Evolutionary conservation across 1,284 basidiomycete species (phyloP).

Genomic region (Ceratobasidium sp.): DNA sequence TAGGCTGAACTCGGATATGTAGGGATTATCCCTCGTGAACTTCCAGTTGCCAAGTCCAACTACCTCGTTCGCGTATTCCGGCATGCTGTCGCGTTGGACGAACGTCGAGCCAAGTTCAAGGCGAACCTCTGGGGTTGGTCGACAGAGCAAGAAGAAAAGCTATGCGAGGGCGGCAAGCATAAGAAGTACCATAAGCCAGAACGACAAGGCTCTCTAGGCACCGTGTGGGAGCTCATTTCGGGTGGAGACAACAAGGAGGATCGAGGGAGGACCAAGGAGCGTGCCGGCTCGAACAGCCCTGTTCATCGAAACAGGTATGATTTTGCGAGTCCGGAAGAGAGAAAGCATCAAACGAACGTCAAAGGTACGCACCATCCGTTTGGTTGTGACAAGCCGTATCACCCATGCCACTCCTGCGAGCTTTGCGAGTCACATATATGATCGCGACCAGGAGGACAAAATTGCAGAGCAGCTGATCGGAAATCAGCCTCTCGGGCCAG

Average conservation of each 20-base stretch:
- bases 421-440: constrained; percentile 47
- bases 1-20: background rate
- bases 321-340: background rate
- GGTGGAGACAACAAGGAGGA: background rate
- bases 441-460: constrained; percentile 48
- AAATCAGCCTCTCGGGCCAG: constrained; percentile 46
- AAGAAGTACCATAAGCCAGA: background rate
- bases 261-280: background rate
- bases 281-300: background rate
- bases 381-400: constrained; percentile 49
- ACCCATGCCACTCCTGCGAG: constrained; percentile 50
- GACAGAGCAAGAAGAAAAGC: constrained; percentile 14
- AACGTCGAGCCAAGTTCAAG: constrained; percentile 48
- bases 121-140: constrained; percentile 45
- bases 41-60: constrained; percentile 44
- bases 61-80: constrained; percentile 43
- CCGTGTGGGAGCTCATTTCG: background rate
- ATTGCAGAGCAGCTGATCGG: constrained; percentile 49
- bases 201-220: background rate
- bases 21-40: constrained; percentile 37
- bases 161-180: constrained; percentile 1
- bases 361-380: too few relatives aligned
- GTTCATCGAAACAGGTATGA: constrained; percentile 12
- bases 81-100: constrained; percentile 50
- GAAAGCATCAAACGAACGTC: constrained; percentile 15